Evolutionary conservation across 2,329 filamentous ascomycete genomes (phyloP).

Genomic region (Monosporascus sp.): DNA sequence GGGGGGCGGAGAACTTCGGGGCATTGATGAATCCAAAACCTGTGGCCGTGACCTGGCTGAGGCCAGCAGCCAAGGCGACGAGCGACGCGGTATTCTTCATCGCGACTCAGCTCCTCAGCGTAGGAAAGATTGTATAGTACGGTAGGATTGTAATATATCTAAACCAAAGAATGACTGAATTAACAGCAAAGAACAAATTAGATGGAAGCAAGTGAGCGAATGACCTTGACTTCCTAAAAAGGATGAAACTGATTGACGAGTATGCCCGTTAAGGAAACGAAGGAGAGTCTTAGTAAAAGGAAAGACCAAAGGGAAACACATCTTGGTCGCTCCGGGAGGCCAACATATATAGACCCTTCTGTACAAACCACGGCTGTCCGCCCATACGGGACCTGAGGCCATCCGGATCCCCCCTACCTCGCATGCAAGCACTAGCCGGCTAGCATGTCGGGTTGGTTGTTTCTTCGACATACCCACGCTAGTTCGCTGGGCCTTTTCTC

Average conservation of each 20-base stretch:
- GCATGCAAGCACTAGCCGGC: not conserved
- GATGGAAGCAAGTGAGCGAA: slow-evolving; percentile 49
- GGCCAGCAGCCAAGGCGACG: slow-evolving; percentile 45
- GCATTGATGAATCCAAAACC: slow-evolving; percentile 30
- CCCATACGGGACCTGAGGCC: not conserved
- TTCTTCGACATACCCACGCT: not conserved
- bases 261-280: slow-evolving; percentile 22
- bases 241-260: slow-evolving; percentile 23
- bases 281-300: slow-evolving; percentile 18
- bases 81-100: slow-evolving; percentile 49
- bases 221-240: slow-evolving; percentile 44
- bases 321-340: slow-evolving; percentile 8
- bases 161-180: slow-evolving; percentile 11
- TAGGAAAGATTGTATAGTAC: slow-evolving; percentile 4
- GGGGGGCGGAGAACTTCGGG: slow-evolving; percentile 58
- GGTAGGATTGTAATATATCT: slow-evolving; percentile 1
- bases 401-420: not conserved
- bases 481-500: not conserved
- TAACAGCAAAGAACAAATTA: slow-evolving; percentile 23
- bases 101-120: slow-evolving; percentile 17
- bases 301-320: slow-evolving; percentile 7
- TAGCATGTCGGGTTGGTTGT: not conserved
- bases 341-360: slow-evolving; percentile 20
- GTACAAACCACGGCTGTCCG: not conserved
- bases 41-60: slow-evolving; percentile 44